Conservation (phyloP, 225 moss, liverwort and hornwort genomes). For the Rhytidiadelphus loreus region DNA sequence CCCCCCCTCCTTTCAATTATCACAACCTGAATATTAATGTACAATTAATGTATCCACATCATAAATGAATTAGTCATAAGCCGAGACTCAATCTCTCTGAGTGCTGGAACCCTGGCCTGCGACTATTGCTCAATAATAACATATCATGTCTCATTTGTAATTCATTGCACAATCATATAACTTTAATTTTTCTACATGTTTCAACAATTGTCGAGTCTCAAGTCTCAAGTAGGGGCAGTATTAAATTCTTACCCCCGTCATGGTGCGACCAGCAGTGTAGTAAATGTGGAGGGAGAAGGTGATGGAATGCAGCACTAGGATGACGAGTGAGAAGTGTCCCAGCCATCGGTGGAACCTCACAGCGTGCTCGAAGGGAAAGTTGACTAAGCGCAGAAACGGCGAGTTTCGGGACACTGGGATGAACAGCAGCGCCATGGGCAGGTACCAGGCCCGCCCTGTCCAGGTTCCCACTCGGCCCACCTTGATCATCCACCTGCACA, state of each 20-base stretch:
- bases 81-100: background rate
- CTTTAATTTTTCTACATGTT: background rate
- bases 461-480: conserved; percentile 51
- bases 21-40: no score
- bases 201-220: background rate
- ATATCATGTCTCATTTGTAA: no score
- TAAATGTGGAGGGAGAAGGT: conserved; percentile 47
- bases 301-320: conserved; percentile 41
- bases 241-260: background rate
- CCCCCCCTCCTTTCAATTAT: no score
- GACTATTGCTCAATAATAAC: background rate
- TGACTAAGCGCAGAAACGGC: conserved; percentile 40
- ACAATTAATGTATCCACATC: background rate
- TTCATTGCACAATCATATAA: background rate
- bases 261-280: conserved; percentile 19
- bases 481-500: conserved; percentile 38
- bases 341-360: conserved; percentile 53
- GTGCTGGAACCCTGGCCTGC: background rate
- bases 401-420: conserved; percentile 53
- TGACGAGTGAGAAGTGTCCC: conserved; percentile 46
- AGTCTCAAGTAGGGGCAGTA: background rate
- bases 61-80: no score
- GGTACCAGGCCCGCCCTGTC: conserved; percentile 44
- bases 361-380: conserved; percentile 47
- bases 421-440: conserved; percentile 54